Conservation (phyloP, 1,284 basidiomycete genomes). For the Cutaneotrichosporon sp. region DNA sequence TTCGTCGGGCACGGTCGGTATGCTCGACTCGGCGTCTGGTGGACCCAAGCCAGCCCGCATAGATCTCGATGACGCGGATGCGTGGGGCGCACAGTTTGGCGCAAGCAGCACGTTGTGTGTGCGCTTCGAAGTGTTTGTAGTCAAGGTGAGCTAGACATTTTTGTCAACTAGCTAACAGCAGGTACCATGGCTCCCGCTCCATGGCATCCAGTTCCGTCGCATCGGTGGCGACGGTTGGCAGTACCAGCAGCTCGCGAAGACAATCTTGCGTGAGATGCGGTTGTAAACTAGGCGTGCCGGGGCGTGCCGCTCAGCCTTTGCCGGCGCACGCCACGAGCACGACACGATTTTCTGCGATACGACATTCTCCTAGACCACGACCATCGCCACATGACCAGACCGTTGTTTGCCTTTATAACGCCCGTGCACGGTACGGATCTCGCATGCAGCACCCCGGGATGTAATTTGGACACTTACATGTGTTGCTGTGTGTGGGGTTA, state of each 20-base stretch:
- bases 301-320: conserved; percentile 5
- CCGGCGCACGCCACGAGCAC: conserved; percentile 9
- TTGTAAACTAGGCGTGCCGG: conserved; percentile 56
- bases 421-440: conserved; percentile 4
- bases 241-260: conserved; percentile 92
- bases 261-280: conserved; percentile 89
- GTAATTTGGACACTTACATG: neutral
- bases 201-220: conserved; percentile 93
- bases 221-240: conserved; percentile 94
- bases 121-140: conserved; percentile 89
- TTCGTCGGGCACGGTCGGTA: conserved; percentile 7
- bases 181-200: conserved; percentile 90
- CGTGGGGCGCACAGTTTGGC: conserved; percentile 35
- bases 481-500: too few relatives aligned
- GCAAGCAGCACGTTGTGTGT: conserved; percentile 72
- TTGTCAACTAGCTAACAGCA: conserved; percentile 44
- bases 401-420: conserved; percentile 12
- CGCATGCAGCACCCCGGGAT: conserved; percentile 12
- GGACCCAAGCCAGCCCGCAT: conserved; percentile 21
- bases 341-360: conserved; percentile 5
- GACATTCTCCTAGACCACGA: conserved; percentile 1
- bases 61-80: conserved; percentile 65
- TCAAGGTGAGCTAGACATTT: conserved; percentile 67
- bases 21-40: conserved; percentile 8
- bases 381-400: neutral